These are phyloP conservation scores for Rhodomyrtus tomentosa DNA, from an alignment of 345 rosid genomes.

Conservation along the genomic window DNA sequence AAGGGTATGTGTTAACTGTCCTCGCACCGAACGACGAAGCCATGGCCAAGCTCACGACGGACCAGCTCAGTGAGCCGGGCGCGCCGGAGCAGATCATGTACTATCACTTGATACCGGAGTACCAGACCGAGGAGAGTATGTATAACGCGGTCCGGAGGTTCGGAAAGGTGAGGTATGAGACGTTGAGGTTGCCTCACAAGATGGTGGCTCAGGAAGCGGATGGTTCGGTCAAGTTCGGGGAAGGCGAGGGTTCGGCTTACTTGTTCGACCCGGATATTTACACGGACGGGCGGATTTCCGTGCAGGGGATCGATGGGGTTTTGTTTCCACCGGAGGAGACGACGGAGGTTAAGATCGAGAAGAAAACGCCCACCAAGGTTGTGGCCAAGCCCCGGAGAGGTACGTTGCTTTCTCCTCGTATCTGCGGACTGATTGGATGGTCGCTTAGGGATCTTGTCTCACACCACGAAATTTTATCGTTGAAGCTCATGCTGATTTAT, in stretches of 20 bases:
- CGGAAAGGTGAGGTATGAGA: constrained; percentile 33
- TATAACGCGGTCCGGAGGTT: constrained; percentile 42
- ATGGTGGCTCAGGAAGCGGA: constrained; percentile 40
- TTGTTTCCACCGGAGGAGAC: constrained; percentile 23
- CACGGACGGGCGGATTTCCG: constrained; percentile 41
- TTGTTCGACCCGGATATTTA: constrained; percentile 47
- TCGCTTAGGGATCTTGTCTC: not conserved
- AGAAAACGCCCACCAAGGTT: constrained; percentile 9
- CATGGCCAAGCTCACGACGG: constrained; percentile 41
- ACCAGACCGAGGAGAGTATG: constrained; percentile 57
- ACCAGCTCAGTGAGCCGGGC: constrained; percentile 43
- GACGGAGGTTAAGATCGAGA: not conserved
- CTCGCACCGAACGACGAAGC: constrained; percentile 54
- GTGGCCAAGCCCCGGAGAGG: constrained; percentile 35
- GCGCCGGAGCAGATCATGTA: constrained; percentile 50
- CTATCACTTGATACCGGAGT: constrained; percentile 44
- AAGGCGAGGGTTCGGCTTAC: constrained; percentile 28
- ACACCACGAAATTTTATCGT: not conserved
- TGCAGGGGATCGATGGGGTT: constrained; percentile 44
- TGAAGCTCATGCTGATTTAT: not conserved
- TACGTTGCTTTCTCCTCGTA: constrained; percentile 1
- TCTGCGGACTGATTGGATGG: not conserved
- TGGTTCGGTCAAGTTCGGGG: constrained; percentile 44
- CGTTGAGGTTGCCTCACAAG: constrained; percentile 40
- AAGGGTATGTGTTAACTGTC: constrained; percentile 45